Evolutionary conservation across 2,329 filamentous ascomycete genomes (phyloP), one percentile per base, ranked within the genome.

Genomic region (Pseudomassariella vexata): DNA sequence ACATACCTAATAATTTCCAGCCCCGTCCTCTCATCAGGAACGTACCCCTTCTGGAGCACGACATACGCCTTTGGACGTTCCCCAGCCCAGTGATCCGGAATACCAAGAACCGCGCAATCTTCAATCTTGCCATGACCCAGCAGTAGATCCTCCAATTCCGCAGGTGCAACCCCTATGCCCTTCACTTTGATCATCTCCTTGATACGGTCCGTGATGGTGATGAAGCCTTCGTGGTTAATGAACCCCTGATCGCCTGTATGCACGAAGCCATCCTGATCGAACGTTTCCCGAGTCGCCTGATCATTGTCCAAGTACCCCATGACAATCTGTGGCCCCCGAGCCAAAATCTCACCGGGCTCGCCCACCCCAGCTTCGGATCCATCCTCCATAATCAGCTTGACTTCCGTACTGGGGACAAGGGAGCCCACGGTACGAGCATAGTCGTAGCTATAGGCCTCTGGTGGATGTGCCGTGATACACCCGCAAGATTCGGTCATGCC

Each of bases 101-200:
- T 56, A 0, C 68, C 68, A 26, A 75, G 54, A 0, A 78, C 70
- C 0, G 76, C 76, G 1, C 62, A 66, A 45, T 81, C 76, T 24
- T 70, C 69, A 0, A 82, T 68, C 10, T 61, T 62, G 0, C 56
- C 47, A 38, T 81, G 73, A 0, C 74, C 69, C 1, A 80, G 62
- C n/a, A 82, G 52, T 3, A 74, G 46, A 41, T 79, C 74, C 45
- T 82, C 77, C 0, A 82, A 59, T 47, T 82, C 78, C 0, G 76
- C 76, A 0, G 78, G 77, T 6, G 76, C 72, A 6, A 79, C 72
- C 5, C 66, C 69, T 21, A 78, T 70, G 0, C 77, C 77, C 40
- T 80, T 79, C 8, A 81, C 76, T 48, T 82, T 82, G 53, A 81
- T 77, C 63, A 81, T 71, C 52, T 82, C 77, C 56, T 82, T 83